These are phyloP conservation scores for Cucurbitaria berberidis DNA, from an alignment of 2,329 filamentous ascomycete species.

Conservation along the genomic window DNA sequence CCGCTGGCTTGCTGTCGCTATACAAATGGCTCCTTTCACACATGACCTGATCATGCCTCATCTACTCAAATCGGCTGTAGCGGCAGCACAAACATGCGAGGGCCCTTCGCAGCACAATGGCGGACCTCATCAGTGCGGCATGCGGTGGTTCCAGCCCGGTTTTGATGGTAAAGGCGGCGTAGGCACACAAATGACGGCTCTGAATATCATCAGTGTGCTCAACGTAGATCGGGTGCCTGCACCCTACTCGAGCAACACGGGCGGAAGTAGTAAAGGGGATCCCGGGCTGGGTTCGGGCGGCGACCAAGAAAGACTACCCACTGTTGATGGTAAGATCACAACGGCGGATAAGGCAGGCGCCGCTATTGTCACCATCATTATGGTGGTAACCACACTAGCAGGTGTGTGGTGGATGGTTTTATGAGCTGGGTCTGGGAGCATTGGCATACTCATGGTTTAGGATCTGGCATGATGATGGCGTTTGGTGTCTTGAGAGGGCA, in stretches of 20 bases:
- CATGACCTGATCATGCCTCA: conserved; percentile 58
- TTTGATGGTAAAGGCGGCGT: conserved; percentile 59
- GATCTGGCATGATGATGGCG: not conserved
- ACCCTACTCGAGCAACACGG: conserved; percentile 57
- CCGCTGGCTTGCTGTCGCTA: conserved; percentile 60
- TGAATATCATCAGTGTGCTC: conserved; percentile 58
- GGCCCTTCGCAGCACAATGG: conserved; percentile 50
- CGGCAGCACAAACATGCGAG: conserved; percentile 61
- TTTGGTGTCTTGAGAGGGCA: not conserved
- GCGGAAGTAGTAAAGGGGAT: conserved; percentile 58
- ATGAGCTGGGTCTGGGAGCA: not conserved
- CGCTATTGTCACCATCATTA: conserved; percentile 50
- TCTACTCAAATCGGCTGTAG: conserved; percentile 60
- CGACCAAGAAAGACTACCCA: conserved; percentile 24
- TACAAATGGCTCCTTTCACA: conserved; percentile 65
- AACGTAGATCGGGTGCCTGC: conserved; percentile 49
- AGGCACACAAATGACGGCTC: conserved; percentile 64
- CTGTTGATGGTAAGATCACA: conserved; percentile 32
- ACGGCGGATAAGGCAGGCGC: conserved; percentile 53
- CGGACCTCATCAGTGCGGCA: conserved; percentile 49
- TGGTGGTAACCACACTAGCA: conserved; percentile 8
- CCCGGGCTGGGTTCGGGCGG: conserved; percentile 46
- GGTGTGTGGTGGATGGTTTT: not conserved
- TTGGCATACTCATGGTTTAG: not conserved
- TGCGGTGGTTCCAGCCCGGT: conserved; percentile 48